Base-by-base conservation (phyloP, 2,329 filamentous ascomycete species). In the Cladophialophora exuberans region DNA sequence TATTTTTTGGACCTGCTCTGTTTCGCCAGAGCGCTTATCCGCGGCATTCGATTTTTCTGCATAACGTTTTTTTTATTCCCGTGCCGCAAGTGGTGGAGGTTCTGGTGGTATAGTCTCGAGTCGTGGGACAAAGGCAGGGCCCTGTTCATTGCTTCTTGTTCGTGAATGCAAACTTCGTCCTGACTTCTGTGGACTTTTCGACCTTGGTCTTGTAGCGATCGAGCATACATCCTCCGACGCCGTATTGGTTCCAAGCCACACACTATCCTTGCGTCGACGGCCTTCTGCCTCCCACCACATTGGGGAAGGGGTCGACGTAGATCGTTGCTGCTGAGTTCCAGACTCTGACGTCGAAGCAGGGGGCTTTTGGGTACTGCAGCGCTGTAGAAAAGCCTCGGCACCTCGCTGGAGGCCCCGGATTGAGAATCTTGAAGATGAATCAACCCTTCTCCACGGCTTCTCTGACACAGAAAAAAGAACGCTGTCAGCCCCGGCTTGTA, bases 401-500 rank as follows among this genome's bases (percentile, higher is more conserved):
- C 26, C 39, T 11, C 52, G 36, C 11, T 17, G 35, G 5, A 41
- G 20, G 13, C 22, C 42, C 18, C 38, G 48, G 11, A 61, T 42
- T 13, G 59, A 52, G 17, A 56, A 56, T 30, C 55, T 59, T 3
- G 54, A 57, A 15, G 43, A 49, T 3, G 52, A 20, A 4, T 57
- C 55, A 7, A 59, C 51, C 35, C 57, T 51, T 44, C 54, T 51
- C 88, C 88, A 92, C 0, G 88, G 88, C 66, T 83, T 83, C 69
- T 93, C 89, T 39, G 87, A 80, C 25, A 81, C 73, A 25, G 79
- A 81, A 69, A 92, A 92, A 18, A 92, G 78, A 52, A 80, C 69
- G 57, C 85, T 84, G 66, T 92, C 86, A 1, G 84, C 83, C 1
- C 83, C 77, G 2, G 87, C 88, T 69, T 90, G 87, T 30, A 82